Percentiles rank a stretch among this genome's conserved stretches.
These are phyloP conservation scores for Hypoxylon trugodes DNA, from an alignment of 495 filamentous ascomycete genomes.

Conservation along the genomic window DNA sequence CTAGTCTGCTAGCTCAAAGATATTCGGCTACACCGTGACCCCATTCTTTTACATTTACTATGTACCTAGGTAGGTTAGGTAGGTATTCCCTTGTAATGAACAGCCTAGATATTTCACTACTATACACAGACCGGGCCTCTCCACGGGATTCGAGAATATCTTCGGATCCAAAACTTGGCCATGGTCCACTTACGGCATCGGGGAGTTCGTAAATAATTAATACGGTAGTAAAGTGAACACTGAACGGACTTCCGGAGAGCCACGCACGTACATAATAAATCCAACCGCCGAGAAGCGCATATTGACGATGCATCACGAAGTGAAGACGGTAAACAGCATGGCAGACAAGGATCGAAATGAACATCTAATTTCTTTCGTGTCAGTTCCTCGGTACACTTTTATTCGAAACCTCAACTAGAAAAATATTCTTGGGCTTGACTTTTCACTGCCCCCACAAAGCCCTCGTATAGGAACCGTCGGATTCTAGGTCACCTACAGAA, in stretches of 20 bases:
- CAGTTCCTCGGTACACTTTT: not conserved
- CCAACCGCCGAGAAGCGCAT: conserved; percentile 34
- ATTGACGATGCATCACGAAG: conserved; percentile 13
- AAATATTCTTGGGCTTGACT: not conserved
- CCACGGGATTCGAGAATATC: not conserved
- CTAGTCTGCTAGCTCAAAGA: conserved; percentile 25
- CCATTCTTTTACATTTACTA: not conserved
- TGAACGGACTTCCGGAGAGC: conserved; percentile 34
- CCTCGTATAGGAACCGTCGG: no score
- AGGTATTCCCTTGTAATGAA: not conserved
- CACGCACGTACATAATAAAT: conserved; percentile 14
- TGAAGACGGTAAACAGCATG: conserved; percentile 22
- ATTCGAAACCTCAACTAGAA: not conserved
- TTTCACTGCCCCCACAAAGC: not conserved
- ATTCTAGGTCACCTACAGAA: not conserved
- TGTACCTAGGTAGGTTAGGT: no score
- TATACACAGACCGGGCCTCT: not conserved
- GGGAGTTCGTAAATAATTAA: conserved; percentile 13
- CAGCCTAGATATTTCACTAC: not conserved
- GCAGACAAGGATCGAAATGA: conserved; percentile 19
- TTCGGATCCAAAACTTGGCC: conserved; percentile 14
- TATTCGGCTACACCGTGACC: conserved; percentile 7
- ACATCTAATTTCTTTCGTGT: no score
- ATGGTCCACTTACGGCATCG: conserved; percentile 19
- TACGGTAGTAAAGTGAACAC: conserved; percentile 13